Percentiles rank a stretch among this genome's conserved stretches.
Conservation (phyloP, 257 asterid species). For the Salvia hispanica region DNA sequence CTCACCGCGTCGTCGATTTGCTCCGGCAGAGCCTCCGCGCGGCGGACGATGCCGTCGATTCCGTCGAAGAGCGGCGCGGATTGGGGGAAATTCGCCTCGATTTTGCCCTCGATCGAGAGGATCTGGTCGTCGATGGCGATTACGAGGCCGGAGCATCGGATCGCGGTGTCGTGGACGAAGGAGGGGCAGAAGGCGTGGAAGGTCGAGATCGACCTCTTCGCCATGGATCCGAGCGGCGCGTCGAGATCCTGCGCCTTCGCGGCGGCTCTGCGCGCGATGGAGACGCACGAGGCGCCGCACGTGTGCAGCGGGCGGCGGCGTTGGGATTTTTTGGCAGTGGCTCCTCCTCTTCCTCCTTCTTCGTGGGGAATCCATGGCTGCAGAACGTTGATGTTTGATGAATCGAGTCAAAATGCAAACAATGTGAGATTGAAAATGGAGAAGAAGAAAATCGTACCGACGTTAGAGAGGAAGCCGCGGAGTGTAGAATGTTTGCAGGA, state of each 20-base stretch:
- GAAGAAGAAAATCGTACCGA: slow-evolving; percentile 25
- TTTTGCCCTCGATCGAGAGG: slow-evolving; percentile 34
- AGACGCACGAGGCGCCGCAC: slow-evolving; percentile 48
- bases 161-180: slow-evolving; percentile 28
- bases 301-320: slow-evolving; percentile 65
- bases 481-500: slow-evolving; percentile 31
- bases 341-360: background rate
- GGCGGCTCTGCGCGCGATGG: slow-evolving; percentile 40
- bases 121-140: slow-evolving; percentile 53
- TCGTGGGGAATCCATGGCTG: slow-evolving; percentile 7
- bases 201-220: slow-evolving; percentile 23
- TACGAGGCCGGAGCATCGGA: slow-evolving; percentile 43
- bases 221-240: slow-evolving; percentile 47
- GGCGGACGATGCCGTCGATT: slow-evolving; percentile 43
- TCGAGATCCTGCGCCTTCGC: slow-evolving; percentile 39
- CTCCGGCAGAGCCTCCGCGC: slow-evolving; percentile 46
- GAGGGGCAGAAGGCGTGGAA: slow-evolving; percentile 40
- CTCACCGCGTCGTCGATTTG: slow-evolving; percentile 38
- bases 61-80: slow-evolving; percentile 43
- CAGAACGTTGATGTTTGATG: too few relatives aligned
- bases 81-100: slow-evolving; percentile 53
- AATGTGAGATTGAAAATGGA: background rate
- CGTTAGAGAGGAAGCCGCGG: slow-evolving; percentile 23
- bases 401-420: background rate
- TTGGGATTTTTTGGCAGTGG: slow-evolving; percentile 6